These are phyloP conservation scores for Aspergillus vadensis DNA, from an alignment of 2,329 filamentous ascomycete species.

Conservation along the genomic window DNA sequence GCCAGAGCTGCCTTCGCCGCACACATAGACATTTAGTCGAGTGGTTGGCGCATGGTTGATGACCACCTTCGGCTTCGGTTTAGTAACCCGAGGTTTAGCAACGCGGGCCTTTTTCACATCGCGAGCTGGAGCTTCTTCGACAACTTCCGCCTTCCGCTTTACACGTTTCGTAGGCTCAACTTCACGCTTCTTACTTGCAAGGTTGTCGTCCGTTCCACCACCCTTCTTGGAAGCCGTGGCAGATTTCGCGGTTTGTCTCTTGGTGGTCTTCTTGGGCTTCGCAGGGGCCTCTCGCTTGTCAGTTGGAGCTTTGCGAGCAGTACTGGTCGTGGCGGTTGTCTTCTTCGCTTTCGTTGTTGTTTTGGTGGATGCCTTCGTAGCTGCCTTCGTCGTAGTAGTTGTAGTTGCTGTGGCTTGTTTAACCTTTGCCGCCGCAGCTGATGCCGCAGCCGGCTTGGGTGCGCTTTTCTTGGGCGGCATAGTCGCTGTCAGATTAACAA, in stretches of 20 bases:
- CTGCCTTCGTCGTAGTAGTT: slow-evolving; percentile 5
- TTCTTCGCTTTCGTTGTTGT: slow-evolving; percentile 28
- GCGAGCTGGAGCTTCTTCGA: slow-evolving; percentile 29
- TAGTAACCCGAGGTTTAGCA: slow-evolving; percentile 31
- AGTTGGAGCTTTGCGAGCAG: slow-evolving; percentile 25
- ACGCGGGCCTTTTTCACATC: slow-evolving; percentile 36
- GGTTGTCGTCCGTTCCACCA: slow-evolving; percentile 26
- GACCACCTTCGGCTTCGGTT: slow-evolving; percentile 41
- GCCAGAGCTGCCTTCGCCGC: slow-evolving; percentile 76
- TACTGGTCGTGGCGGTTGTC: slow-evolving; percentile 25
- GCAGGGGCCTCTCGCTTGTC: slow-evolving; percentile 16
- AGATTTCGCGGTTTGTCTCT: slow-evolving; percentile 21
- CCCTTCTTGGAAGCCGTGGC: slow-evolving; percentile 23
- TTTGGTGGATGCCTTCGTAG: slow-evolving; percentile 22
- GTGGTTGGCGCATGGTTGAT: slow-evolving; percentile 64
- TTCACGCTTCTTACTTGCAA: slow-evolving; percentile 22
- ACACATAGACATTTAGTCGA: slow-evolving; percentile 72
- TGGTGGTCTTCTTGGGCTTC: slow-evolving; percentile 23
- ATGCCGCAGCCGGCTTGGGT: slow-evolving; percentile 24
- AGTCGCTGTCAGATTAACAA: not conserved
- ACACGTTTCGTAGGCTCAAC: slow-evolving; percentile 21
- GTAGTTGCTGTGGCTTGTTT: slow-evolving; percentile 23
- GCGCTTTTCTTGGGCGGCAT: slow-evolving; percentile 37
- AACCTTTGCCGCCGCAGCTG: slow-evolving; percentile 8
- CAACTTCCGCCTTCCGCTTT: slow-evolving; percentile 40